A percentile compares a stretch with the other conserved stretches of the same genome.
phyloP scores from a whole-genome alignment of 352 stramenopile species.

The Peronospora tabacina region DNA sequence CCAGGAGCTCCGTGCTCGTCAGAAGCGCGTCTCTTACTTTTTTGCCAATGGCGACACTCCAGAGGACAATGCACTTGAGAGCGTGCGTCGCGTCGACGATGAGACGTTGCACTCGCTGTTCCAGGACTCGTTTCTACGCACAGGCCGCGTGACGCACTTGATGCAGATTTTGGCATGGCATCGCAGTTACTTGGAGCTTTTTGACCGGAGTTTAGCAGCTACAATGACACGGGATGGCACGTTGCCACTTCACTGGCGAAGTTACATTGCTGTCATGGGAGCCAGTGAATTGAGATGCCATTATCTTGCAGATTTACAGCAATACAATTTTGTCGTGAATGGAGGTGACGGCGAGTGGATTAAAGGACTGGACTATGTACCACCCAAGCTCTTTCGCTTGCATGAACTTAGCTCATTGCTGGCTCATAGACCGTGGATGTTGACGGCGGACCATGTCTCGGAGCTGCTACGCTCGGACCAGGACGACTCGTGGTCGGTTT shows the following conservation, averaged over 20 bases:
- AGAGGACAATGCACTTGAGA: constrained; percentile 23
- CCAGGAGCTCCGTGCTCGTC: constrained; percentile 21
- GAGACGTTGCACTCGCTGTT: constrained; percentile 50
- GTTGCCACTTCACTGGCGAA: constrained; percentile 70
- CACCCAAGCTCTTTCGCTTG: constrained; percentile 74
- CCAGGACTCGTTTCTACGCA: constrained; percentile 48
- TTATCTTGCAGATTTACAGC: constrained; percentile 70
- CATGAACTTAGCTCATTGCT: constrained; percentile 79
- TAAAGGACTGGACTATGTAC: constrained; percentile 74
- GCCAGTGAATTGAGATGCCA: constrained; percentile 67
- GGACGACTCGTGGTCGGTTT: constrained; percentile 80
- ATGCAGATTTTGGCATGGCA: constrained; percentile 74
- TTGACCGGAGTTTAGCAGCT: constrained; percentile 48
- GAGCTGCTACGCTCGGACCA: constrained; percentile 62
- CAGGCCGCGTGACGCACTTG: constrained; percentile 67
- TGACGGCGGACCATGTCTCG: constrained; percentile 65
- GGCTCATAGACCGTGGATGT: constrained; percentile 78
- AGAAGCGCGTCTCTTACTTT: constrained; percentile 62
- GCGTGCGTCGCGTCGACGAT: constrained; percentile 29
- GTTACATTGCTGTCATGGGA: constrained; percentile 82
- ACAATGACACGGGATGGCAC: constrained; percentile 78
- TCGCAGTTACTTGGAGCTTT: constrained; percentile 66
- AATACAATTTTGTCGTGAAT: constrained; percentile 83
- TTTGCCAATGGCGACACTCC: constrained; percentile 31
- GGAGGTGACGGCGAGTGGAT: constrained; percentile 73